These are phyloP conservation scores for Alternaria ethzedia DNA, from an alignment of 2,329 filamentous ascomycete species.

Conservation along the genomic window DNA sequence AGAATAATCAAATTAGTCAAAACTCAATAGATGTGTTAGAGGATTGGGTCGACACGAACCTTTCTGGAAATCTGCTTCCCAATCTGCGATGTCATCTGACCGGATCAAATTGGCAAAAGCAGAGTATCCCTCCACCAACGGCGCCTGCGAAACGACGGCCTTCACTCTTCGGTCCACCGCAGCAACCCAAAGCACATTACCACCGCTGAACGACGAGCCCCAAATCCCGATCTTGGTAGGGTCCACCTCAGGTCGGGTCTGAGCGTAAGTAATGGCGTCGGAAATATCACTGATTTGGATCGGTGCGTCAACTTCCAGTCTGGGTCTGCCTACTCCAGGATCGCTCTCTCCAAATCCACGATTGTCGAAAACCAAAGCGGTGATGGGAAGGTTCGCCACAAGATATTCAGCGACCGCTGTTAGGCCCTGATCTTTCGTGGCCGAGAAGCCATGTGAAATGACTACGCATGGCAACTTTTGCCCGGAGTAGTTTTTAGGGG, in stretches of 20 bases:
- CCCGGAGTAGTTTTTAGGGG: neutral
- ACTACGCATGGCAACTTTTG: neutral
- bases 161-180: conserved; percentile 8
- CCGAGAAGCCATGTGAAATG: neutral
- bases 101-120: neutral
- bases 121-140: neutral
- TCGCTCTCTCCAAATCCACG: conserved; percentile 3
- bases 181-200: neutral
- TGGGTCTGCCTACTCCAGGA: neutral
- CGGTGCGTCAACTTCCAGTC: neutral
- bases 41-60: neutral
- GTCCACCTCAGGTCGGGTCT: neutral
- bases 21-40: neutral
- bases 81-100: neutral
- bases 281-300: neutral
- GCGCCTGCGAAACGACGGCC: conserved; percentile 2
- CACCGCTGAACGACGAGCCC: conserved; percentile 1
- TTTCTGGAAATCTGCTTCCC: neutral
- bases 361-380: conserved; percentile 1
- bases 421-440: neutral
- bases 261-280: conserved; percentile 3
- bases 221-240: conserved; percentile 3
- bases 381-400: neutral
- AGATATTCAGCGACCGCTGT: neutral
- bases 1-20: neutral